Evolutionary conservation across 2,329 filamentous ascomycete genomes (phyloP), one percentile per base, ranked within the genome.

Genomic region (Cladorrhinum sp.): DNA sequence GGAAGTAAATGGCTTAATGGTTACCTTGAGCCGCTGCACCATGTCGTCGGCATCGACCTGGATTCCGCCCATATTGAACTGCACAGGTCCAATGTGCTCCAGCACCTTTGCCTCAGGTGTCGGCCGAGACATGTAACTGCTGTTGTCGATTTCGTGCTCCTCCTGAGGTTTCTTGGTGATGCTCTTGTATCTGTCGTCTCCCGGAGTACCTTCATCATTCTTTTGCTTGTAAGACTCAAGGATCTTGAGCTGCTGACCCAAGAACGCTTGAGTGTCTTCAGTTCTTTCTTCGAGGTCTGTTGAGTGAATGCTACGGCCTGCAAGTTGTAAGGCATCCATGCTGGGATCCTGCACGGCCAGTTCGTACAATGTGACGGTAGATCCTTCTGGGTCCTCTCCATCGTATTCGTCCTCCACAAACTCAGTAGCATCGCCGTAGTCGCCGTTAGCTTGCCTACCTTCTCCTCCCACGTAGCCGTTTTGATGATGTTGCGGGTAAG

Each of bases 11-110:
- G 27, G 32, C 32, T 2, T 36, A 27, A 9, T 20, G 16, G 77
- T 70, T 76, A 93, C 91, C 85, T 92, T 93, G 62, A 96, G 80
- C 68, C 90, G 85, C 74, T 92, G 89, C 60, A 96, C 77, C 89
- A 96, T 95, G 70, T 96, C 92, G 71, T 96, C 93, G 8, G 92
- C 92, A 75, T 97, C 92, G 27, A 96, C 91, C 72, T 96, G 92
- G 64, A 99, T 97, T 57, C 95, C 95, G 48, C 95, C 95, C 83
- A 99, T 95, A 73, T 99, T 99, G 78, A 98, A 97, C 71, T 96
- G 92, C 65, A 97, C 92, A 0, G 93, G 92, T 0, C 93, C 93
- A 69, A 96, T 96, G 69, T 96, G 92, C 70, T 93, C 90, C 67
- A 87, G 88, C 58, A 84, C 79, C 64, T 76, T 78, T 64, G 78